Percentiles rank a stretch among this genome's conserved stretches.
Conservation (phyloP, 2,329 filamentous ascomycete genomes). For the Elsinoe arachidis region DNA sequence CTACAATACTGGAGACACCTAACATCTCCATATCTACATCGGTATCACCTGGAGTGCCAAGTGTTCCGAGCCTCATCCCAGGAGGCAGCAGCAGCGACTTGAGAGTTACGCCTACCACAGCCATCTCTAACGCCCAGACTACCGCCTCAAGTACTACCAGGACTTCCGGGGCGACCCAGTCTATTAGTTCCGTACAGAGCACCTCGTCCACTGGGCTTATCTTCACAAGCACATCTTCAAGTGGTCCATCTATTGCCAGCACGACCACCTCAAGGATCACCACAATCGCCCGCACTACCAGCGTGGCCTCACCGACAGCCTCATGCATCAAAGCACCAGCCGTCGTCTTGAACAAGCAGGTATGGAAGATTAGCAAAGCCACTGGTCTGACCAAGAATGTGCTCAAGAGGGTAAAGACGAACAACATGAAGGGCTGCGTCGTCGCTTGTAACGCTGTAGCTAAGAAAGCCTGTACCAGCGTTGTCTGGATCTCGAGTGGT, state of each 20-base stretch:
- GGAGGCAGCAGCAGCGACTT: background rate
- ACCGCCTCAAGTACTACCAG: background rate
- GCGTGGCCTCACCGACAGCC: background rate
- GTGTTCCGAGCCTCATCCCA: background rate
- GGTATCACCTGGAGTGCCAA: too few species aligned
- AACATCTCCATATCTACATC: background rate
- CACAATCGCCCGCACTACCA: too few species aligned
- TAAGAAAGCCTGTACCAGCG: background rate
- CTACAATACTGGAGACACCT: too few species aligned
- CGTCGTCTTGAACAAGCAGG: background rate
- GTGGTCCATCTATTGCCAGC: too few species aligned
- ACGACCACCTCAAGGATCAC: too few species aligned
- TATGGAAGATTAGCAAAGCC: background rate
- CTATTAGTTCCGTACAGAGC: too few species aligned
- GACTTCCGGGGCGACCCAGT: too few species aligned
- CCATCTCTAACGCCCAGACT: background rate
- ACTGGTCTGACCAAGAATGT: background rate
- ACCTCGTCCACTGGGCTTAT: too few species aligned
- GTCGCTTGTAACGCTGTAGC: background rate
- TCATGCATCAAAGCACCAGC: background rate
- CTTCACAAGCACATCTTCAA: too few species aligned
- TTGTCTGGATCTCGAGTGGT: background rate
- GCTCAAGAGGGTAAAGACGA: background rate
- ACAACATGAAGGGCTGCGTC: background rate
- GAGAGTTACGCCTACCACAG: background rate